phyloP scores from a whole-genome alignment of 108 stramenopile genomes.

The Thalassiosira profunda region DNA sequence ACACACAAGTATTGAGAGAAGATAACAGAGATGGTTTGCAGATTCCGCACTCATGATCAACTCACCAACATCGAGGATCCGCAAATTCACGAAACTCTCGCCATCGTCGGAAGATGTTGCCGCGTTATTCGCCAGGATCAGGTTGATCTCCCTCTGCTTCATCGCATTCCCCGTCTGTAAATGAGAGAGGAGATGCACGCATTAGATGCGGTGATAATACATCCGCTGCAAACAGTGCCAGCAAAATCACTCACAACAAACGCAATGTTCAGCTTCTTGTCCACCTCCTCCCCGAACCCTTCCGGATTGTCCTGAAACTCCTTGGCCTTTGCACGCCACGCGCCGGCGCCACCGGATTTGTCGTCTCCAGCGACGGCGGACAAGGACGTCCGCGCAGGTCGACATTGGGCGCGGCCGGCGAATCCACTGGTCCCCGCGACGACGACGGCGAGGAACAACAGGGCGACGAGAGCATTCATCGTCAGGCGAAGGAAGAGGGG shows the following conservation, averaged over 20 bases:
- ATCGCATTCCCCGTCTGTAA: conserved; percentile 87
- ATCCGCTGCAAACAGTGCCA: too few relatives aligned
- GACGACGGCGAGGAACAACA: not conserved
- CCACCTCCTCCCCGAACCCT: not conserved
- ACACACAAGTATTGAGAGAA: too few relatives aligned
- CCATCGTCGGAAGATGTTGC: conserved; percentile 42
- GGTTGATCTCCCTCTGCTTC: conserved; percentile 83
- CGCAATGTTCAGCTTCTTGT: conserved; percentile 68
- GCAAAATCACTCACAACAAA: too few relatives aligned
- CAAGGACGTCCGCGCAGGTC: not conserved
- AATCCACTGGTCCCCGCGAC: too few relatives aligned
- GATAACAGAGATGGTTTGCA: too few relatives aligned
- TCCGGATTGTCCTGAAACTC: conserved; percentile 24
- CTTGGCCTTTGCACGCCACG: conserved; percentile 49
- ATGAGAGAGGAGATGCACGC: too few relatives aligned
- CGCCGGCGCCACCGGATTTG: conserved; percentile 32
- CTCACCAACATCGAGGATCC: conserved; percentile 71
- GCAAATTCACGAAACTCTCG: conserved; percentile 67
- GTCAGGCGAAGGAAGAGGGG: too few relatives aligned
- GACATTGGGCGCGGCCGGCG: too few relatives aligned
- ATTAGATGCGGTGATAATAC: too few relatives aligned
- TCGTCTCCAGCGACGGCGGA: not conserved
- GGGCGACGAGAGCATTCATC: too few relatives aligned
- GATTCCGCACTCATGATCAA: too few relatives aligned
- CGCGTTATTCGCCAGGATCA: conserved; percentile 69